Percentiles rank a stretch among this genome's conserved stretches.
Evolutionary conservation across 805 yeast genomes (phyloP).

Genomic region (Kodamaea hsintzibuensis): DNA sequence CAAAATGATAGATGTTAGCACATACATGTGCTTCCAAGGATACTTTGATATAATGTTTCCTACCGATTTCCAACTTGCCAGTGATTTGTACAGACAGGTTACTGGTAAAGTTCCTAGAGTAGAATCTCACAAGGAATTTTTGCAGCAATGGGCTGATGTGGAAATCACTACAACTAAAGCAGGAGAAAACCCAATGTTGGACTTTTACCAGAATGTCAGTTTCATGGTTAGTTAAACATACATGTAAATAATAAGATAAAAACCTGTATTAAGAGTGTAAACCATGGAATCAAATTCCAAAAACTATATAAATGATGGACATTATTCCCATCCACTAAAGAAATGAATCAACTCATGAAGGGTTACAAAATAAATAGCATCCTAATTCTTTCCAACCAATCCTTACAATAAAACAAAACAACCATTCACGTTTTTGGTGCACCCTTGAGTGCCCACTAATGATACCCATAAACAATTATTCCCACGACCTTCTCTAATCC

Average conservation of each 20-base stretch:
- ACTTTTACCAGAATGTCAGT: constrained; percentile 72
- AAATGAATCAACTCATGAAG: neutral
- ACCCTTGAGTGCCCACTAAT: neutral
- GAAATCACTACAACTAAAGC: constrained; percentile 66
- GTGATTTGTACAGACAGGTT: constrained; percentile 61
- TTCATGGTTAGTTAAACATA: constrained; percentile 46
- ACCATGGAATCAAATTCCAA: neutral
- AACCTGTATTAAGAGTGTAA: neutral
- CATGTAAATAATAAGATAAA: neutral
- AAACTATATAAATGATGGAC: neutral
- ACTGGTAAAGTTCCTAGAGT: constrained; percentile 59
- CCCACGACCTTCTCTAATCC: constrained; percentile 10
- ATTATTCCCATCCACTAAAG: neutral
- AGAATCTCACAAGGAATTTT: constrained; percentile 61
- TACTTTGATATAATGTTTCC: constrained; percentile 86
- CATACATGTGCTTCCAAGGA: constrained; percentile 85
- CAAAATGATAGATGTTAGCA: constrained; percentile 64
- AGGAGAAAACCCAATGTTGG: constrained; percentile 85
- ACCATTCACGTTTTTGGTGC: neutral
- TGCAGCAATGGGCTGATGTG: constrained; percentile 69
- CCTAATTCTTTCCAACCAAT: neutral
- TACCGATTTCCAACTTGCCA: constrained; percentile 66
- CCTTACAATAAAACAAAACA: neutral
- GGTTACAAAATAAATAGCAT: no score
- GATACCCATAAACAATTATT: constrained; percentile 5